Evolutionary conservation across 2,329 filamentous ascomycete genomes (phyloP).

Genomic region (Neopestalotiopsis sp.): DNA sequence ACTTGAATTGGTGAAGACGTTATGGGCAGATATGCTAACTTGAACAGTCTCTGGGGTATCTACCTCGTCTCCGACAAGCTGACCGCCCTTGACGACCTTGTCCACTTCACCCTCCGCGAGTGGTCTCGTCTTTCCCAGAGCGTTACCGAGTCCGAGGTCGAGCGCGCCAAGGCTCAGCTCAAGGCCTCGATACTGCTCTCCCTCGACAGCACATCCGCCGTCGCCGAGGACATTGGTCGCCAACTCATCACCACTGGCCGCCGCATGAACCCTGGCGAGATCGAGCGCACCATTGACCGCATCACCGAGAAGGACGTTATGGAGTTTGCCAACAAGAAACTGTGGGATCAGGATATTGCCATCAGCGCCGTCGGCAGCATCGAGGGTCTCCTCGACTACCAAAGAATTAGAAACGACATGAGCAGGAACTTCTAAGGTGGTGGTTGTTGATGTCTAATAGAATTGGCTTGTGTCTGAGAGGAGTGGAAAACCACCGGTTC

Average conservation of each 20-base stretch:
- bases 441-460: conserved; percentile 26
- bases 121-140: conserved; percentile 93
- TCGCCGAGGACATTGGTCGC: conserved; percentile 97
- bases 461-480: conserved; percentile 35
- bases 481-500: conserved; percentile 44
- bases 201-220: conserved; percentile 94
- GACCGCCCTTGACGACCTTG: conserved; percentile 88
- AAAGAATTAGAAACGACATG: conserved; percentile 83
- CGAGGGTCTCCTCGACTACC: conserved; percentile 84
- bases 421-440: conserved; percentile 71
- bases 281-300: conserved; percentile 86
- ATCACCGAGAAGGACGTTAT: conserved; percentile 97
- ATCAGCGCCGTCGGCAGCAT: conserved; percentile 92
- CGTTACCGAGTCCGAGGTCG: conserved; percentile 88
- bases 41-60: conserved; percentile 92
- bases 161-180: conserved; percentile 98
- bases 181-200: conserved; percentile 98
- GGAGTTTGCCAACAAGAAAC: conserved; percentile 90
- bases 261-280: conserved; percentile 88
- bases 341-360: conserved; percentile 98
- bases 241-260: conserved; percentile 98
- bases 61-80: conserved; percentile 94
- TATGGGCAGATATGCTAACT: conserved; percentile 33
- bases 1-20: conserved; percentile 28
- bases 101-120: conserved; percentile 98